Evolutionary conservation across 768 basidiomycete species (phyloP).

Genomic region (button mushroom (Agaricus bisporus)): DNA sequence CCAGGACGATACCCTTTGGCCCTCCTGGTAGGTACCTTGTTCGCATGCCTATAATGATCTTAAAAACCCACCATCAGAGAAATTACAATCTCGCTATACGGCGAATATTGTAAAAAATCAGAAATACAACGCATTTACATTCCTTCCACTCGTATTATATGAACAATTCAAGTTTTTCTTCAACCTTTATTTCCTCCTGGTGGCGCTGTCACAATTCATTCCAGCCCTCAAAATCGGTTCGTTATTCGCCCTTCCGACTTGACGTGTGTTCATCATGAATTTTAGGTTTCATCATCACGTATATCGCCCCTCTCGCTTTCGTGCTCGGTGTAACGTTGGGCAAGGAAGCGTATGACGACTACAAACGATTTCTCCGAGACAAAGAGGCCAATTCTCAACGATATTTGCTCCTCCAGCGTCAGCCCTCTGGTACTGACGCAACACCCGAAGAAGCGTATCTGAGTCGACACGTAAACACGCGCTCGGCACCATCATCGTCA

Average conservation of each 20-base stretch:
- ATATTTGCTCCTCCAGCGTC: slow-evolving; percentile 75
- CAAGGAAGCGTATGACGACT: slow-evolving; percentile 98
- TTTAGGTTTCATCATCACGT: slow-evolving; percentile 89
- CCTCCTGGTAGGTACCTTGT: slow-evolving; percentile 42
- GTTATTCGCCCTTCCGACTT: slow-evolving; percentile 17
- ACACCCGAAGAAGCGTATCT: slow-evolving; percentile 38
- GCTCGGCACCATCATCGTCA: slow-evolving; percentile 81
- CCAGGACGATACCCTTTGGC: slow-evolving; percentile 72
- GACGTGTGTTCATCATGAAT: background rate
- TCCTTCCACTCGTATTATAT: slow-evolving; percentile 94
- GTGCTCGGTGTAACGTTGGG: slow-evolving; percentile 95
- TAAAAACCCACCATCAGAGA: slow-evolving; percentile 38
- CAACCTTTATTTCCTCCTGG: slow-evolving; percentile 96
- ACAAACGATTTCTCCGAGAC: slow-evolving; percentile 88
- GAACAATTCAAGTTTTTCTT: slow-evolving; percentile 99
- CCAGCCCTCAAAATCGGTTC: slow-evolving; percentile 93
- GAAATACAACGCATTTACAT: slow-evolving; percentile 96
- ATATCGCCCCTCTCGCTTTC: slow-evolving; percentile 93
- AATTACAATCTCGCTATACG: slow-evolving; percentile 64
- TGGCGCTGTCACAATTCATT: slow-evolving; percentile 93
- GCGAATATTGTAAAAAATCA: slow-evolving; percentile 95
- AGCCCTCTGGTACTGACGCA: slow-evolving; percentile 25
- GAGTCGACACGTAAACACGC: slow-evolving; percentile 46
- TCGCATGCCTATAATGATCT: background rate
- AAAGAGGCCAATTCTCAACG: slow-evolving; percentile 92